These are phyloP conservation scores for Carex scoparia DNA, from an alignment of 176 grass and related monocot genomes.

Conservation along the genomic window DNA sequence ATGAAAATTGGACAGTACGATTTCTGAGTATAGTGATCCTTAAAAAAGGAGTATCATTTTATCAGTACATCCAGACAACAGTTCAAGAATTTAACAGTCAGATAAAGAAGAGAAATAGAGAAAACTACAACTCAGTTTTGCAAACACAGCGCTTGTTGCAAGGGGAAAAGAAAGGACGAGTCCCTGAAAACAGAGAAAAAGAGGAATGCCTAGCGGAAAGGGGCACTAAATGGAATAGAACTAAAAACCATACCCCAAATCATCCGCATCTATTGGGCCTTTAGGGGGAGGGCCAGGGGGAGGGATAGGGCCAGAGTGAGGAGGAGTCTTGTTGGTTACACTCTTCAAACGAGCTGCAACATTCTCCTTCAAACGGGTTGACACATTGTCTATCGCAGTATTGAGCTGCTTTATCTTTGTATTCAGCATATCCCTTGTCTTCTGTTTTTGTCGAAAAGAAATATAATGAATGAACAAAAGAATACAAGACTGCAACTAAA, in stretches of 20 bases:
- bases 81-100: background rate
- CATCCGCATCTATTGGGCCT: background rate
- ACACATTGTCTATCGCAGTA: slow-evolving; percentile 38
- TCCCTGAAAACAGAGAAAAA: background rate
- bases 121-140: slow-evolving; percentile 13
- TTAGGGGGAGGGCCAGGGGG: background rate
- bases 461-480: background rate
- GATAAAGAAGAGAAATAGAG: background rate
- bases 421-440: slow-evolving; percentile 45
- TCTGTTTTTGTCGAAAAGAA: slow-evolving; percentile 21
- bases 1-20: background rate
- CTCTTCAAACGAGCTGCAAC: background rate
- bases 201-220: background rate
- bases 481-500: background rate
- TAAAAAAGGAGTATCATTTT: slow-evolving; percentile 6
- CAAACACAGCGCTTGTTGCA: background rate
- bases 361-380: slow-evolving; percentile 32
- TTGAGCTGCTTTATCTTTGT: slow-evolving; percentile 51
- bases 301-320: too few species aligned
- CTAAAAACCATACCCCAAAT: slow-evolving; percentile 23
- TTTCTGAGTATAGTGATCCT: background rate
- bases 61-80: background rate
- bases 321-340: background rate
- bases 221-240: background rate
- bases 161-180: background rate